Evolutionary conservation across 2,329 filamentous ascomycete genomes (phyloP), one percentile per base, ranked within the genome.

Genomic region (Xylaria sp.): DNA sequence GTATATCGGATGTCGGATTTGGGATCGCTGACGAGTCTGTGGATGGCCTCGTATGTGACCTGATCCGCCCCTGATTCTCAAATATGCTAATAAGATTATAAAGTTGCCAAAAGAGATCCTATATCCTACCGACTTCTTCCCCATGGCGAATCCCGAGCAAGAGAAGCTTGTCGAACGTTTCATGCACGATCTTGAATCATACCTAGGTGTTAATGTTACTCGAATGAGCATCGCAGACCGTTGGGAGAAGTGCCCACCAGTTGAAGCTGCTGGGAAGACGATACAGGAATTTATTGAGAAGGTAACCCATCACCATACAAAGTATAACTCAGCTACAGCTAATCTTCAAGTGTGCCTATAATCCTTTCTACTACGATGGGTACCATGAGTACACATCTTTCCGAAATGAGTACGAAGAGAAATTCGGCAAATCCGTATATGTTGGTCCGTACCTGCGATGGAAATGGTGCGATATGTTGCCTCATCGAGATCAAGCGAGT

Each of bases 171-270:
- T 55, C 14, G 51, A 36, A 34, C 27, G 30, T 34, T 55, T 34
- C 32, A 7, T 55, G 6, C 19, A 17, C 9, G 51, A 34, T 8
- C 51, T 55, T 55, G 51, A 55, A 36, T 36, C 27, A n/a, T 55
- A 36, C 30, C 32, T 55, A 34, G 51, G 30, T 55, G 14, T 36
- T 14, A 36, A 36, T n/a, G 27, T 12, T 6, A 36, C 17, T 14
- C 27, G n/a, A 7, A 36, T 34, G 17, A 55, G 51, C 30, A 55
- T 55, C 27, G 51, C 51, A 9, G 51, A 55, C 4, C 51, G 51
- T 9, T 55, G 24, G 24, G 24, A 27, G 24, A 27, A 27, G 4
- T 36, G 51, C 6, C 27, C 30, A 14, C 51, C 30, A n/a, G 51
- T 8, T 9, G 51, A 55, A 17, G 51, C 51, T 36, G 14, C 27